Conservation (phyloP, 306 rosid species). For the Fagus sylvatica region DNA sequence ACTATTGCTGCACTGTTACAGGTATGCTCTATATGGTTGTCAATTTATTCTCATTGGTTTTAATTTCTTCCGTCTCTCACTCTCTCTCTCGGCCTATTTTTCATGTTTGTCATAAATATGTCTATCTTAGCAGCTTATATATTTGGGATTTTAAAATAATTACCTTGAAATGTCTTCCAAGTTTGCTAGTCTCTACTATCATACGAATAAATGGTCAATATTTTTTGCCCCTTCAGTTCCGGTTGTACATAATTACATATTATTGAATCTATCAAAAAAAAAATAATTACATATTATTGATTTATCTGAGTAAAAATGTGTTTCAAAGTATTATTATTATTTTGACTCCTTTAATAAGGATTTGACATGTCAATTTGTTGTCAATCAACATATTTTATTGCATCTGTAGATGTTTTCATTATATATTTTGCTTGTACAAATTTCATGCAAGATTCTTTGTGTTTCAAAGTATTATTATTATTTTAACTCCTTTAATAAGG, state of each 20-base stretch:
- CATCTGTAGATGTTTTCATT: neutral
- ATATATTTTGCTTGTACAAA: neutral
- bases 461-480: too few relatives aligned
- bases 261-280: too few relatives aligned
- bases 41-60: constrained; percentile 13
- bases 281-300: too few relatives aligned
- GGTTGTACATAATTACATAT: neutral
- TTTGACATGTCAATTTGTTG: neutral
- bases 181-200: neutral
- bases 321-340: neutral
- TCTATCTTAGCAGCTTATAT: neutral
- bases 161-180: neutral
- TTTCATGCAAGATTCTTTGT: too few relatives aligned
- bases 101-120: neutral
- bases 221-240: neutral
- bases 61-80: neutral
- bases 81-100: neutral
- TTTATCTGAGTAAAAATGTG: neutral
- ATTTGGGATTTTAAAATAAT: constrained; percentile 3
- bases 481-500: too few relatives aligned
- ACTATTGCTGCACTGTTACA: constrained; percentile 90
- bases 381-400: neutral
- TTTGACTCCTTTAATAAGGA: neutral
- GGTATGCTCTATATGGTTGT: constrained; percentile 34
- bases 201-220: neutral